Base-by-base conservation (phyloP, 2,329 filamentous ascomycete genomes). In the Curvularia eragrostidis region DNA sequence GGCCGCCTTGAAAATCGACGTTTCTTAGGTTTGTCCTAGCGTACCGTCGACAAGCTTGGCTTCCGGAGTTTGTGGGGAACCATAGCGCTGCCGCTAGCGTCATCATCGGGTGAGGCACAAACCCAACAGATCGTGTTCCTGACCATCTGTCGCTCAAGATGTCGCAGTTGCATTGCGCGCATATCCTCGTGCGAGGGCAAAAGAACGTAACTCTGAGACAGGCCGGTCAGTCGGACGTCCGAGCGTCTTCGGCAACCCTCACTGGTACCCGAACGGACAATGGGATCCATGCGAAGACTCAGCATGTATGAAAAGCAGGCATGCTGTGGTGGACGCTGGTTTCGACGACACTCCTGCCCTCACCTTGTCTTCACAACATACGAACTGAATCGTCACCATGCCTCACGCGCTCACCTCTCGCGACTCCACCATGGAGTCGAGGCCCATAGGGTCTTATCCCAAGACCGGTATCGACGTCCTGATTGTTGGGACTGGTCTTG, bases 361-460 rank as follows among this genome's bases (percentile, higher is more conserved):
- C 43, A 15, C 13, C 18, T 48, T 23, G 12, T 56, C 48, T 52
- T 47, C 32, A 51, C 38, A 57, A 18, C 23, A 24, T 46, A 53
- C 57, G 32, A 43, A 39, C 15, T 23, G 51, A 42, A 34, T 42
- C 32, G 39, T 46, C 52, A 69, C 44, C 49, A 76, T 76, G 73
- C 71, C 73, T 68, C 73, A 76, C 63, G 72, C 80, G 72, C 75
- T 79, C 43, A 80, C 80, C 49, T 75, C 79, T 59, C 77, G 78
- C 5, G 81, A 82, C 72, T 81, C 80, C 18, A 78, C 75, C 23
- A 74, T 74, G 69, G 79, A 81, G 58, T 71, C 76, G 38, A 82
- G 78, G 67, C 82, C 82, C 18, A 73, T 84, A n/a, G 83, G 83
- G 34, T 82, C 81, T 3, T 85, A 84, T 68, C 78, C 80, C 21